Percentiles rank a stretch among this genome's conserved stretches.
Conservation (phyloP, 352 stramenopile species). For the Sclerospora graminicola region DNA sequence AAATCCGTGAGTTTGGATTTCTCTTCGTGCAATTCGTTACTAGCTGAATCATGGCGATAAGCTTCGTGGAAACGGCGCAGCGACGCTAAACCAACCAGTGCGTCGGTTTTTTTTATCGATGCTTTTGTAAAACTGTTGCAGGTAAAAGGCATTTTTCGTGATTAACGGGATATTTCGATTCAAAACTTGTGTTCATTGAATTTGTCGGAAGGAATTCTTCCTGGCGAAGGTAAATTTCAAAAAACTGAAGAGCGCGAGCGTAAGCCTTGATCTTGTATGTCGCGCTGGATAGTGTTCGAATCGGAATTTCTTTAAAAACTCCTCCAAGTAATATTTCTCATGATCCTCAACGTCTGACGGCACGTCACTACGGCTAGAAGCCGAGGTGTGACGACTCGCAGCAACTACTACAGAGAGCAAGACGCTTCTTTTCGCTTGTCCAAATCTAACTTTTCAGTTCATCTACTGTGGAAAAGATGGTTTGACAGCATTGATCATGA, state of each 20-base stretch:
- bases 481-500: conserved; percentile 79
- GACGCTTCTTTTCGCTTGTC: conserved; percentile 71
- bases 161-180: conserved; percentile 26
- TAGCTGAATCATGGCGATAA: conserved; percentile 19
- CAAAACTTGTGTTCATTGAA: conserved; percentile 9
- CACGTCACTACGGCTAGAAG: conserved; percentile 25
- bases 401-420: conserved; percentile 44
- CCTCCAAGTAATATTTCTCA: conserved; percentile 67
- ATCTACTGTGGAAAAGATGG: conserved; percentile 82
- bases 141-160: conserved; percentile 46
- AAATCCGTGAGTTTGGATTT: conserved; percentile 49
- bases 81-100: conserved; percentile 45
- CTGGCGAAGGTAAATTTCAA: conserved; percentile 58
- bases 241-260: conserved; percentile 65
- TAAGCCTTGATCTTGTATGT: conserved; percentile 58
- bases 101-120: conserved; percentile 67
- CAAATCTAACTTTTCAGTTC: conserved; percentile 84
- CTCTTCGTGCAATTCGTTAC: conserved; percentile 20
- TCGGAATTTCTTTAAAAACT: conserved; percentile 71
- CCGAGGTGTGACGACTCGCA: conserved; percentile 29
- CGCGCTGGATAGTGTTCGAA: conserved; percentile 49
- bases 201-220: conserved; percentile 23
- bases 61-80: conserved; percentile 42
- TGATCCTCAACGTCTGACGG: conserved; percentile 56
- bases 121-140: conserved; percentile 70